Evolutionary conservation across 2,329 filamentous ascomycete genomes (phyloP), one percentile per base, ranked within the genome.

Genomic region (Colletotrichum tropicicola): DNA sequence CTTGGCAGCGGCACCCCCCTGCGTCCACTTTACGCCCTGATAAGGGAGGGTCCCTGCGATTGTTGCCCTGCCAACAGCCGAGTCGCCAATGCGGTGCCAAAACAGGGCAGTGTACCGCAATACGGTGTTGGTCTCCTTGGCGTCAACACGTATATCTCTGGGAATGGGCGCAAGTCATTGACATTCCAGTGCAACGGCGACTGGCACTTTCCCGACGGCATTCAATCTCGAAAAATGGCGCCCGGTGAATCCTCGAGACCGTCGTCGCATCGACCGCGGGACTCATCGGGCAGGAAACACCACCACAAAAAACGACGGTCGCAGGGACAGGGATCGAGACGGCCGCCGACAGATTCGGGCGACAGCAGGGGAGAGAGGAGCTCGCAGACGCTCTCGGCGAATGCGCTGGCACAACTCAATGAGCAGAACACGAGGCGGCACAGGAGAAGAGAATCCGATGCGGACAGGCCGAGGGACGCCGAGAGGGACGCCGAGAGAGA

Each of bases 361-460:
- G 78, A 77, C 5, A 75, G 70, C n/a, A 62, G 72, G 10, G 69
- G 70, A 30, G 69, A 69, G 17, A 53, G 69, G 6, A 70, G 70
- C 23, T 69, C 72, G 5, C 74, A 72, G 37, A 63, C 73, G 5
- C 73, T 85, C 25, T 85, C 83, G 5, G 74, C 78, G 3, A 86
- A 88, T 70, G 88, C 90, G 5, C 77, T 94, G 51, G 89, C 89
- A 12, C 87, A 89, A 71, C 77, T 94, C 48, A 85, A 93, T 70
- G 82, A 87, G 52, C 78, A 86, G 57, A 90, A 92, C 75, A 72
- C 75, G 23, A 74, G 75, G 76, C 82, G 63, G 73, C 82, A 68
- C 73, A 79, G 68, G 74, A 82, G 68, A 74, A 51, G 63, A 21
- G 44, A 55, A 17, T 49, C 47, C 12, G 62, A 48, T 8, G 65